Base-by-base conservation (phyloP, 495 filamentous ascomycete species). In the Penicillium goetzii region DNA sequence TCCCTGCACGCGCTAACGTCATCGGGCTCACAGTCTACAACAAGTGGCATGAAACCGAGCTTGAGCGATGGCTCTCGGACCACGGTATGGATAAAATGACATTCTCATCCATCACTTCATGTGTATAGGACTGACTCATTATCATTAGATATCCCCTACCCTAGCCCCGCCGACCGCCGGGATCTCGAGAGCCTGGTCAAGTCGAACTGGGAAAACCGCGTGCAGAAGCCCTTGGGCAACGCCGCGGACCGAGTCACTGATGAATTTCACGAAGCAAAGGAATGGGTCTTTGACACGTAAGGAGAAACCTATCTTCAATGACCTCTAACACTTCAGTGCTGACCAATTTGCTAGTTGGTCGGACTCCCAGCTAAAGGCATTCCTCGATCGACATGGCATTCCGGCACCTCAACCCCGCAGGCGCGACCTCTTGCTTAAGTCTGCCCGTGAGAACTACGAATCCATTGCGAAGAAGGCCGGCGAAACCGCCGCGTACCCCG, bases 21-120 rank as follows among this genome's bases (percentile, higher is more conserved):
- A 68, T 40, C 55, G 55, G 47, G 28, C 28, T 45, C 64, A 26
- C 70, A 97, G 95, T 88, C 7, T 99, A 98, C 84, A 97, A 97
- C 81, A 97, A 94, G 74, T 99, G 95, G 95, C 94, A 98, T 73
- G 89, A 97, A 80, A 97, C 92, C 8, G 95, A 99, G 82, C 85
- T 99, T 12, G 94, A 99, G 81, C 85, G 95, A 69, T 99, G 95
- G 95, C 89, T 99, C 61, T 91, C 90, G 26, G 95, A 99, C 68
- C 87, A 99, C 78, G 80, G 78, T 81, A 67, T 36, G 58, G 53
- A n/a, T 41, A 12, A 4, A 4, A 59, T 32, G 23, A 60, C 23
- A 58, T 26, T 7, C 11, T 25, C 36, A 36, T 23, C 36, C 45
- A 38, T 33, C 12, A 51, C 28, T 45, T 36, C 19, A 12, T 11